These are phyloP conservation scores for Arthroderma sp. DNA, from an alignment of 2,329 filamentous ascomycete species.

Conservation along the genomic window DNA sequence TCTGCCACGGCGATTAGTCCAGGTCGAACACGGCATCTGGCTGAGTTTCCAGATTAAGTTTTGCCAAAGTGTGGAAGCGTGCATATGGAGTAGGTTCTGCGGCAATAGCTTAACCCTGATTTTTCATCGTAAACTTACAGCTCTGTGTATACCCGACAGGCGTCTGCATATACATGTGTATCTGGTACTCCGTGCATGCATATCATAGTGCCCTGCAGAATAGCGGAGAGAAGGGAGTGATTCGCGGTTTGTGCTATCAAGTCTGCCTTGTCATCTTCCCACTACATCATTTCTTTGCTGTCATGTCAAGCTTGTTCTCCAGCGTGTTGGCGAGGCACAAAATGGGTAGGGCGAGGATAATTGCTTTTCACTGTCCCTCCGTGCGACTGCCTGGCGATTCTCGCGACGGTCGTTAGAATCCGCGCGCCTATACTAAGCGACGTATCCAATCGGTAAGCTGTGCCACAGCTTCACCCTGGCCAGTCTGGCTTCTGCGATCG, in stretches of 20 bases:
- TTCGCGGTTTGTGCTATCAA: neutral
- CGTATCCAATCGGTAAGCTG: neutral
- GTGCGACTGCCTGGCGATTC: neutral
- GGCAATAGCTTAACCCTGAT: neutral
- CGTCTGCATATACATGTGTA: neutral
- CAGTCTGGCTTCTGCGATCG: slow-evolving; percentile 1
- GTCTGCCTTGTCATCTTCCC: neutral
- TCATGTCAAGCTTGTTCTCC: neutral
- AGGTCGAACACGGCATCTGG: neutral
- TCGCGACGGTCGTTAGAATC: neutral
- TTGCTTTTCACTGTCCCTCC: neutral
- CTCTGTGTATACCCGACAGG: neutral
- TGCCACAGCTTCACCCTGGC: neutral
- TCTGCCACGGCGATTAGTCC: neutral
- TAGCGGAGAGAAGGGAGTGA: neutral
- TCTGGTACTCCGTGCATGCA: neutral
- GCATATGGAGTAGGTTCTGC: neutral
- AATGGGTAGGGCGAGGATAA: neutral
- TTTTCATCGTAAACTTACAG: neutral
- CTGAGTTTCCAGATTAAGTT: neutral
- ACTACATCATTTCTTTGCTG: neutral
- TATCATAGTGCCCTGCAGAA: slow-evolving; percentile 2
- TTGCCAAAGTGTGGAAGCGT: neutral
- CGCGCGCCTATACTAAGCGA: slow-evolving; percentile 4
- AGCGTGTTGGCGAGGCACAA: neutral